Percentiles rank a stretch among this genome's conserved stretches.
Conservation (phyloP, 1,139 yeast species). For the Geotrichum phurueaensis region DNA sequence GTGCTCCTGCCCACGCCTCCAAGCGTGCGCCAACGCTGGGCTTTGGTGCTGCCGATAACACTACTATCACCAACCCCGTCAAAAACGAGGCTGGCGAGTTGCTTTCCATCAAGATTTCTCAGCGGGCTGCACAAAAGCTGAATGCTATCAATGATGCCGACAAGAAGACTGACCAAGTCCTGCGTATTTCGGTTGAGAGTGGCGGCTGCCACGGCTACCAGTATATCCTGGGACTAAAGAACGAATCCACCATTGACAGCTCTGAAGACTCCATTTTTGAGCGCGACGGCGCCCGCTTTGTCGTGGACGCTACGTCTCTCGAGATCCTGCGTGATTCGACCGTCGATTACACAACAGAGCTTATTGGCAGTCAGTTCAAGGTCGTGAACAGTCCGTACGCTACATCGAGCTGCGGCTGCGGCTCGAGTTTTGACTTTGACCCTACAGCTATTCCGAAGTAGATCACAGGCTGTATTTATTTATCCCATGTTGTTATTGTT, state of each 20-base stretch:
- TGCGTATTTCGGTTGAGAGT: slow-evolving; percentile 80
- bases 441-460: slow-evolving; percentile 38
- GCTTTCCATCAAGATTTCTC: slow-evolving; percentile 38
- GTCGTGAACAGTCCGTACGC: slow-evolving; percentile 87
- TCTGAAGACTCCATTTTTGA: slow-evolving; percentile 52
- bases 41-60: slow-evolving; percentile 19
- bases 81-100: slow-evolving; percentile 32
- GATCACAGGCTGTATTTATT: background rate
- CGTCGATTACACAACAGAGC: slow-evolving; percentile 82
- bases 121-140: slow-evolving; percentile 50
- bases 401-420: slow-evolving; percentile 93
- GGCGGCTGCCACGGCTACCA: slow-evolving; percentile 99
- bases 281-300: slow-evolving; percentile 61
- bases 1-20: background rate
- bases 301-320: slow-evolving; percentile 75
- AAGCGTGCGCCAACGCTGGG: slow-evolving; percentile 21
- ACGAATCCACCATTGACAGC: slow-evolving; percentile 40
- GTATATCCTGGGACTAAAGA: slow-evolving; percentile 63
- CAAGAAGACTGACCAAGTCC: slow-evolving; percentile 52
- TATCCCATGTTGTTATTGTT: background rate
- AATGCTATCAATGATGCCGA: slow-evolving; percentile 54
- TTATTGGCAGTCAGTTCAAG: slow-evolving; percentile 92
- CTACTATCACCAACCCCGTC: slow-evolving; percentile 31
- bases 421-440: slow-evolving; percentile 87
- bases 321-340: slow-evolving; percentile 81